phyloP scores from a whole-genome alignment of 306 rosid species.

The Cucumis melo region DNA sequence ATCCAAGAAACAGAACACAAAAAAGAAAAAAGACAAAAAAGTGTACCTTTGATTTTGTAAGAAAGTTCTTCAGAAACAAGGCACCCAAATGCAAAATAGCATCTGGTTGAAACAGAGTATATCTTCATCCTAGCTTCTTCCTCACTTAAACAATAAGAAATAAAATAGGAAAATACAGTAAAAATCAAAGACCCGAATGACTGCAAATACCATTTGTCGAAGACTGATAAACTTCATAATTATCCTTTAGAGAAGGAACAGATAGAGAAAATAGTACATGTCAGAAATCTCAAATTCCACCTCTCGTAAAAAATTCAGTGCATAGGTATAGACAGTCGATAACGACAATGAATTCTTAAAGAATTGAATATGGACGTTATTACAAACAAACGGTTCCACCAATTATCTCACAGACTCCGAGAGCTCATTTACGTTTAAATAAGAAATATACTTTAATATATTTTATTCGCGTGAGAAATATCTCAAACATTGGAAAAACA shows the following conservation, averaged over 20 bases:
- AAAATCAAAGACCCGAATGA: background rate
- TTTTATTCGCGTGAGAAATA: background rate
- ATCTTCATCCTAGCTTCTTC: too few species aligned
- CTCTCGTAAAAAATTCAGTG: background rate
- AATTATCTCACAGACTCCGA: background rate
- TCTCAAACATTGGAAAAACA: background rate
- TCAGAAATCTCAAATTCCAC: background rate
- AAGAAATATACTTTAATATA: background rate
- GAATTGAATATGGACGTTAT: background rate
- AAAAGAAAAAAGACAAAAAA: background rate
- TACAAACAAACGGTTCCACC: background rate
- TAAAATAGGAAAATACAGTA: background rate
- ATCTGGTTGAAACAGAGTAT: conserved; percentile 85
- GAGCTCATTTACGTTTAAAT: background rate
- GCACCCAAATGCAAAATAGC: conserved; percentile 87
- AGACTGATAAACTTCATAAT: background rate
- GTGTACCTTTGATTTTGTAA: conserved; percentile 58
- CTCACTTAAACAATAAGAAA: conserved; percentile 35
- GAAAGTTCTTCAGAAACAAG: conserved; percentile 78
- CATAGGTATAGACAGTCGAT: conserved; percentile 23
- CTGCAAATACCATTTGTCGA: background rate
- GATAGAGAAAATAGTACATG: background rate
- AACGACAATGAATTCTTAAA: conserved; percentile 8
- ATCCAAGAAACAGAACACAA: background rate
- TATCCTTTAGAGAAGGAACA: background rate